These are phyloP conservation scores for Suhomyces yuchorum DNA, from an alignment of 1,139 yeast species.

Conservation along the genomic window DNA sequence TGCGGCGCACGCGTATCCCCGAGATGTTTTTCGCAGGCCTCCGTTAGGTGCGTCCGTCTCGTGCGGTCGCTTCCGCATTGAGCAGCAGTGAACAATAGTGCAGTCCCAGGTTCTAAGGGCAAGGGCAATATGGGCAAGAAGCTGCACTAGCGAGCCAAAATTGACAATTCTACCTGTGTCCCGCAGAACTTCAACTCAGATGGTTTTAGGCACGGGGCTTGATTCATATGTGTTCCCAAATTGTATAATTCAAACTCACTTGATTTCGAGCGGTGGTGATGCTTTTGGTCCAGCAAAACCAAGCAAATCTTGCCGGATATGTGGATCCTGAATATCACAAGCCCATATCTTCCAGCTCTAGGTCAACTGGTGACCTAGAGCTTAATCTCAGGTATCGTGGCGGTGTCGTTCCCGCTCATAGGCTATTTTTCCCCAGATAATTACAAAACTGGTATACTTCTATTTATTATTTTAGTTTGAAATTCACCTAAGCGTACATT, in stretches of 20 bases:
- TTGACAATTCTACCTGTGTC: not conserved
- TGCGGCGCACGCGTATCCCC: not conserved
- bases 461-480: slow-evolving; percentile 4
- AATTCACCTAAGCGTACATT: slow-evolving; percentile 6
- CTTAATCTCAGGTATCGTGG: not conserved
- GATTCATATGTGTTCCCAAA: too few relatives aligned
- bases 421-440: not conserved
- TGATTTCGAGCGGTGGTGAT: too few relatives aligned
- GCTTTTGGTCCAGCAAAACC: too few relatives aligned
- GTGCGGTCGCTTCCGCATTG: not conserved
- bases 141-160: not conserved
- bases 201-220: not conserved
- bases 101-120: not conserved
- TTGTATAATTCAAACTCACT: not conserved
- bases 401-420: not conserved
- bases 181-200: not conserved
- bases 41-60: not conserved
- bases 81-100: not conserved
- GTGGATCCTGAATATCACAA: too few relatives aligned
- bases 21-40: not conserved
- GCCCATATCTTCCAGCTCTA: too few relatives aligned
- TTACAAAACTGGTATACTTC: not conserved
- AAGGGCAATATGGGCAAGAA: not conserved
- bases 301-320: too few relatives aligned
- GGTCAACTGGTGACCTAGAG: too few relatives aligned